phyloP scores from a whole-genome alignment of 805 yeast species.

The Spathaspora girioi region DNA sequence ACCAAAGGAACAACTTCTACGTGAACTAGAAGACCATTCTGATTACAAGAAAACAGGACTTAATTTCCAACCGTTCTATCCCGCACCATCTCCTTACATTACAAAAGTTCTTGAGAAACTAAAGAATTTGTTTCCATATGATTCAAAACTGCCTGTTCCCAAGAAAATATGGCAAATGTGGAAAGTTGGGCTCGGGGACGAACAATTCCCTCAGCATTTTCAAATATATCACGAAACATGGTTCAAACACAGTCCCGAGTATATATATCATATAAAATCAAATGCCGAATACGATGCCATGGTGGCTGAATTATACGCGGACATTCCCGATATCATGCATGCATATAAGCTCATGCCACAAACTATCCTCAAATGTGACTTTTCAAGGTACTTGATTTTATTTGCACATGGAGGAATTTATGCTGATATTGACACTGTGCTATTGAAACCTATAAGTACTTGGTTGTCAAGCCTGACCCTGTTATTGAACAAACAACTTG shows the following conservation, averaged over 20 bases:
- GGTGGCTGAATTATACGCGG: slow-evolving; percentile 57
- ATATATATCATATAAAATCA: slow-evolving; percentile 68
- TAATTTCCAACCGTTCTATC: slow-evolving; percentile 30
- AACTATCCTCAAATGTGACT: slow-evolving; percentile 84
- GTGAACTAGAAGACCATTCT: slow-evolving; percentile 22
- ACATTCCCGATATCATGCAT: slow-evolving; percentile 70
- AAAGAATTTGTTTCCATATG: slow-evolving; percentile 65
- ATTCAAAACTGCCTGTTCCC: slow-evolving; percentile 60
- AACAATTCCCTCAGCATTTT: slow-evolving; percentile 52
- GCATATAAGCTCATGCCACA: slow-evolving; percentile 80
- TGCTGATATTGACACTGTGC: slow-evolving; percentile 83
- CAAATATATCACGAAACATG: slow-evolving; percentile 60
- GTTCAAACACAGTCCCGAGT: slow-evolving; percentile 70
- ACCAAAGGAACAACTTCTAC: slow-evolving; percentile 19
- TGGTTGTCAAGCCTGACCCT: slow-evolving; percentile 67
- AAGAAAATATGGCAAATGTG: slow-evolving; percentile 82
- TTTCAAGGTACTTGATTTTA: slow-evolving; percentile 82
- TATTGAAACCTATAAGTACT: slow-evolving; percentile 62
- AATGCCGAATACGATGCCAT: slow-evolving; percentile 69
- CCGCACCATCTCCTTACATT: slow-evolving; percentile 51
- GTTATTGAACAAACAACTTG: slow-evolving; percentile 37
- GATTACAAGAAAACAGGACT: slow-evolving; percentile 32
- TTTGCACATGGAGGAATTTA: slow-evolving; percentile 92
- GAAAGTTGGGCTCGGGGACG: slow-evolving; percentile 65
- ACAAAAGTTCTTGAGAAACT: slow-evolving; percentile 67